These are phyloP conservation scores for Clavaria fumosa DNA, from an alignment of 768 basidiomycete genomes.

Conservation along the genomic window DNA sequence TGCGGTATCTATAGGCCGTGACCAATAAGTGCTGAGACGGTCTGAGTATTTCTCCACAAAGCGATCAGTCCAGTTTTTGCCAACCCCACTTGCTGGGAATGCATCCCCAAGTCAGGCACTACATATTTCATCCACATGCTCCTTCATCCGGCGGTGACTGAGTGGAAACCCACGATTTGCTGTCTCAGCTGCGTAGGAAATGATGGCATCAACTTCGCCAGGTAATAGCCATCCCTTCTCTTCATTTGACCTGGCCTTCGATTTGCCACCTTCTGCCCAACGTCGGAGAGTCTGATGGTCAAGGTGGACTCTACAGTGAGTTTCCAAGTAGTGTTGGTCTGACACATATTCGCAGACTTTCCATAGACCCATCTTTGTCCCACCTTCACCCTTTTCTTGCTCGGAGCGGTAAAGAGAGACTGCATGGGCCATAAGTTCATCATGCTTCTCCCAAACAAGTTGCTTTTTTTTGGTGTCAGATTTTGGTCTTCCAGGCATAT, in stretches of 20 bases:
- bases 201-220: slow-evolving; percentile 17
- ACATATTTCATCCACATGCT: slow-evolving; percentile 14
- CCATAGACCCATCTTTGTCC: background rate
- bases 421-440: background rate
- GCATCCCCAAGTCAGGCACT: slow-evolving; percentile 14
- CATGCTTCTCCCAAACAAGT: background rate
- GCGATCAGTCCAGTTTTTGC: slow-evolving; percentile 21
- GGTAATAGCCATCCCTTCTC: slow-evolving; percentile 15
- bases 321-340: background rate
- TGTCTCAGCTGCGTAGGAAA: slow-evolving; percentile 16
- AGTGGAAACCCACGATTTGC: slow-evolving; percentile 22
- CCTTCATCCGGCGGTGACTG: slow-evolving; percentile 17
- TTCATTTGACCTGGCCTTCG: slow-evolving; percentile 14
- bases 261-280: slow-evolving; percentile 12
- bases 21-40: slow-evolving; percentile 16
- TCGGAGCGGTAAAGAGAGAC: background rate
- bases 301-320: slow-evolving; percentile 6
- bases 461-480: background rate
- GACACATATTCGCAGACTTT: background rate
- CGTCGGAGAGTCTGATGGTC: slow-evolving; percentile 8
- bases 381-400: background rate
- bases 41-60: slow-evolving; percentile 19
- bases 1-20: background rate
- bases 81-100: slow-evolving; percentile 20
- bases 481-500: background rate